Conservation (phyloP, 164 flowering plant genomes). For the Tinospora cordifolia region DNA sequence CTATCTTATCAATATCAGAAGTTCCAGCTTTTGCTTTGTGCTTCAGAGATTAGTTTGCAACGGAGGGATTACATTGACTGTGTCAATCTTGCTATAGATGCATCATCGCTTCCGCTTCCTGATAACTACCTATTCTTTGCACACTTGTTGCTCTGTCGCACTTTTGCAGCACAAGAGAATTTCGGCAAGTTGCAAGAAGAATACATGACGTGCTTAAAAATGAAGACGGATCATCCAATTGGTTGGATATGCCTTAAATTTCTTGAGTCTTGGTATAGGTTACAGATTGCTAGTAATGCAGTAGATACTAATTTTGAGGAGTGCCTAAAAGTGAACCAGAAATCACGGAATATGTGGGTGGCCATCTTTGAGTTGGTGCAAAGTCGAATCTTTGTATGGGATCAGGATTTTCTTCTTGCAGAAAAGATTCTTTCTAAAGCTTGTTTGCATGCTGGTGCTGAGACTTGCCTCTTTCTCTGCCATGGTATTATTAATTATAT, state of each 20-base stretch:
- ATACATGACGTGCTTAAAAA: conserved; percentile 54
- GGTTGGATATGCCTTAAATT: conserved; percentile 77
- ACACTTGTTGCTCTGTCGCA: conserved; percentile 71
- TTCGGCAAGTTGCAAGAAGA: conserved; percentile 33
- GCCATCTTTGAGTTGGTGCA: conserved; percentile 42
- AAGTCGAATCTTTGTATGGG: conserved; percentile 43
- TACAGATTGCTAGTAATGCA: conserved; percentile 25
- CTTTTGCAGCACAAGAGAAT: conserved; percentile 48
- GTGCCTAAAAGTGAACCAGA: conserved; percentile 31
- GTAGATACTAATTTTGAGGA: conserved; percentile 37
- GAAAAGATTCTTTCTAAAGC: conserved; percentile 52
- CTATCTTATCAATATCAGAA: conserved; percentile 36
- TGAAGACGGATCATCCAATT: conserved; percentile 53
- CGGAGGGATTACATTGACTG: conserved; percentile 36
- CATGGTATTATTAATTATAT: conserved; percentile 49
- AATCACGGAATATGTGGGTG: conserved; percentile 46
- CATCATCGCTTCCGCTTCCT: conserved; percentile 43
- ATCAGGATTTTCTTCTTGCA: conserved; percentile 48
- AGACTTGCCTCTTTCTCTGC: conserved; percentile 57
- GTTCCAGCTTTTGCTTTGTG: conserved; percentile 81
- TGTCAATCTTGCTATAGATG: conserved; percentile 43
- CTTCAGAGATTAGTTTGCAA: conserved; percentile 76
- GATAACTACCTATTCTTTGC: conserved; percentile 50
- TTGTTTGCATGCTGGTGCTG: conserved; percentile 42
- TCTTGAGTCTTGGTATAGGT: conserved; percentile 36